Evolutionary conservation across 2,329 filamentous ascomycete species (phyloP).

Genomic region (Cladosporium sp.): DNA sequence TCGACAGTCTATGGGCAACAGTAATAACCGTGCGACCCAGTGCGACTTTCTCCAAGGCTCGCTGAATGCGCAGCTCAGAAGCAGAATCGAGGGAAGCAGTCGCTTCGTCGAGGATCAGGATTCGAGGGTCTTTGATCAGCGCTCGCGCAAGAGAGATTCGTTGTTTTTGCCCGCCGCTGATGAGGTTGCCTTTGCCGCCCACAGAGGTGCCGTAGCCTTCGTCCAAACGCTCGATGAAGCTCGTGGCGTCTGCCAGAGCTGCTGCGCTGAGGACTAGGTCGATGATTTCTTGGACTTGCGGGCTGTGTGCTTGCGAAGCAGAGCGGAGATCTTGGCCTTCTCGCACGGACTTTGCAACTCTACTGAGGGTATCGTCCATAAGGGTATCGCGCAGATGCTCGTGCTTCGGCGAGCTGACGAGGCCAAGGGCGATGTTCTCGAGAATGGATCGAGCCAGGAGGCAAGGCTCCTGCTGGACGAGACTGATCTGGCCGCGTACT

Average conservation of each 20-base stretch:
- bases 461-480: constrained; percentile 40
- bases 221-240: constrained; percentile 57
- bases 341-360: constrained; percentile 40
- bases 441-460: constrained; percentile 39
- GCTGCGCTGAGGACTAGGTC: constrained; percentile 36
- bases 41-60: constrained; percentile 41
- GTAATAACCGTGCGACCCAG: constrained; percentile 42
- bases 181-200: constrained; percentile 37
- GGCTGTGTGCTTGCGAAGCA: constrained; percentile 37
- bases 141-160: constrained; percentile 47
- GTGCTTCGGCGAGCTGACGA: constrained; percentile 33
- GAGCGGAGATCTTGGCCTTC: constrained; percentile 35
- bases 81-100: constrained; percentile 37
- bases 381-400: constrained; percentile 10
- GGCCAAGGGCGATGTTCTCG: constrained; percentile 40
- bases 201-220: constrained; percentile 51
- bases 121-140: constrained; percentile 41
- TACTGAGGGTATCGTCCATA: not conserved
- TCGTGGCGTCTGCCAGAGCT: constrained; percentile 17
- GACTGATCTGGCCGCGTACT: constrained; percentile 34
- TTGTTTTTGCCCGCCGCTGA: constrained; percentile 46
- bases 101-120: constrained; percentile 47
- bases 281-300: constrained; percentile 35
- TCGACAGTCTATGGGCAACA: constrained; percentile 46
- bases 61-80: constrained; percentile 32